Percentiles rank a stretch among this genome's conserved stretches.
Conservation (phyloP, 805 yeast species). For the Starmera dryadoides region DNA sequence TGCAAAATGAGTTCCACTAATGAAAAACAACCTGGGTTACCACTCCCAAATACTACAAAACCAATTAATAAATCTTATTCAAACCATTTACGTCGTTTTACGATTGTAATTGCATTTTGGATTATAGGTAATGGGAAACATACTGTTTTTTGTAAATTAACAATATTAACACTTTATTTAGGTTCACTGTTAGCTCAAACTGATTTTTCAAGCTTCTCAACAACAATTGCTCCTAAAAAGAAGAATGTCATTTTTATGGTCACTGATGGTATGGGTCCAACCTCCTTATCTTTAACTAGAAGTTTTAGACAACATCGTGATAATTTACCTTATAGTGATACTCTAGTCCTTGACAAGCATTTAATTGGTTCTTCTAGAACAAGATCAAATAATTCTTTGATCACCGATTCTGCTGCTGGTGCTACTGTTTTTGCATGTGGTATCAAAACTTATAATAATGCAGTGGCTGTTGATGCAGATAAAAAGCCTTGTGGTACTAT, state of each 20-base stretch:
- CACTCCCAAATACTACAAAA: too few relatives aligned
- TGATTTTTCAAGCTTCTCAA: too few relatives aligned
- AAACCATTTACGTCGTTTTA: too few relatives aligned
- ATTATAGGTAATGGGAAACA: too few relatives aligned
- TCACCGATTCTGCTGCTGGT: constrained; percentile 96
- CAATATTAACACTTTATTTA: too few relatives aligned
- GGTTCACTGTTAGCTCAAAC: too few relatives aligned
- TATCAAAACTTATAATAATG: constrained; percentile 79
- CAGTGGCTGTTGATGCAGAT: constrained; percentile 74
- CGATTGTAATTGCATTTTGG: too few relatives aligned
- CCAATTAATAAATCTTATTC: too few relatives aligned
- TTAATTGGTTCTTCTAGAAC: constrained; percentile 84
- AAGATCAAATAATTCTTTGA: constrained; percentile 63
- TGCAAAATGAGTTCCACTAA: too few relatives aligned
- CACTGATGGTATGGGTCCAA: constrained; percentile 95
- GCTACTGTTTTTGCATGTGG: constrained; percentile 92
- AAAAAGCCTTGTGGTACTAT: constrained; percentile 80
- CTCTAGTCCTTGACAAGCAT: constrained; percentile 56
- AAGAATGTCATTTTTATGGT: constrained; percentile 82
- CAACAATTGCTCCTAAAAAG: too few relatives aligned
- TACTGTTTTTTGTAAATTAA: too few relatives aligned
- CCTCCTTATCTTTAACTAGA: constrained; percentile 74
- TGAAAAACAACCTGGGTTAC: too few relatives aligned
- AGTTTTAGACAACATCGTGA: constrained; percentile 62
- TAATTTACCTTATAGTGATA: constrained; percentile 43